These are phyloP conservation scores for Xylaria grammica DNA, from an alignment of 495 filamentous ascomycete species.

Conservation along the genomic window DNA sequence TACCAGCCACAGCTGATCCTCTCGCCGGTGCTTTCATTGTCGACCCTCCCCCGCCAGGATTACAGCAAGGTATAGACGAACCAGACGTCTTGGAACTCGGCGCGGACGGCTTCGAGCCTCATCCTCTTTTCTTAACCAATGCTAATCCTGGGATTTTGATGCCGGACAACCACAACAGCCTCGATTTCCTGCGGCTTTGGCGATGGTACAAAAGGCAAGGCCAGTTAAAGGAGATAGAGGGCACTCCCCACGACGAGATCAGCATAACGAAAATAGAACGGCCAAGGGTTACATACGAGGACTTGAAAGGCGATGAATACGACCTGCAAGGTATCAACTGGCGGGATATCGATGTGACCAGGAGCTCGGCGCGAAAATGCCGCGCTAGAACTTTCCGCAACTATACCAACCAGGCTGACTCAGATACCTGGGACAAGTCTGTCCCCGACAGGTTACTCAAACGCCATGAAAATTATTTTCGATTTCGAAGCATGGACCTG, in stretches of 20 bases:
- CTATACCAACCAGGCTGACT: conserved; percentile 54
- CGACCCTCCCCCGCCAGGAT: background rate
- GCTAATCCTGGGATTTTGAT: conserved; percentile 32
- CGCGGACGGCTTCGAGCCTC: conserved; percentile 11
- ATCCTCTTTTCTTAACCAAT: conserved; percentile 26
- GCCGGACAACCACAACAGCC: conserved; percentile 32
- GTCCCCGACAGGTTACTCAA: conserved; percentile 41
- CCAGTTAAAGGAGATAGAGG: conserved; percentile 7
- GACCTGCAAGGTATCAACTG: conserved; percentile 86
- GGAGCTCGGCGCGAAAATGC: conserved; percentile 62
- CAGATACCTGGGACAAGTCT: conserved; percentile 45
- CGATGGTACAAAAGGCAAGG: conserved; percentile 17
- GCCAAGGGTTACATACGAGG: conserved; percentile 42
- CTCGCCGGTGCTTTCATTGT: background rate
- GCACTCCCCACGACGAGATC: background rate
- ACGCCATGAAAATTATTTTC: conserved; percentile 65
- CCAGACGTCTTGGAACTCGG: conserved; percentile 5
- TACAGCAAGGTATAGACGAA: conserved; percentile 26
- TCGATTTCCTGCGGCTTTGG: conserved; percentile 36
- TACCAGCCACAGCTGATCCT: conserved; percentile 10
- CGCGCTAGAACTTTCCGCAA: conserved; percentile 63
- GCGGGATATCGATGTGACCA: conserved; percentile 65
- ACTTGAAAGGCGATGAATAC: conserved; percentile 62
- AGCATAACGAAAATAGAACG: conserved; percentile 5
- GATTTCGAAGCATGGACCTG: conserved; percentile 73